Conservation (phyloP, 352 stramenopile genomes). For the Globisporangium mamillatum region DNA sequence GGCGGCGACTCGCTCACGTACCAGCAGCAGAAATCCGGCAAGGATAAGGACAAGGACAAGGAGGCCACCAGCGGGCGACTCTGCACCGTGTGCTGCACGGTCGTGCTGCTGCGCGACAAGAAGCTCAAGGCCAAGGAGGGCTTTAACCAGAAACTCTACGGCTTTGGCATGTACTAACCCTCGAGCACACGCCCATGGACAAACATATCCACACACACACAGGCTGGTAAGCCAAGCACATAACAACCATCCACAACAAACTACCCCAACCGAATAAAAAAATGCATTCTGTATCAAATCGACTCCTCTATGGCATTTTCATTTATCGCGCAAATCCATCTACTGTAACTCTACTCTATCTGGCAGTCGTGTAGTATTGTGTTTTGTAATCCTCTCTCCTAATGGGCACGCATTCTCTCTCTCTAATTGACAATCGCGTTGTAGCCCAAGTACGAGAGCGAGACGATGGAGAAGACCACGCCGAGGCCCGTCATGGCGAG, state of each 20-base stretch:
- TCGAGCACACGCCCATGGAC: neutral
- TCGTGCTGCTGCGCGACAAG: slow-evolving; percentile 74
- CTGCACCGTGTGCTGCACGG: slow-evolving; percentile 76
- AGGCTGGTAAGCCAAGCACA: neutral
- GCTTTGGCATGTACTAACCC: slow-evolving; percentile 46
- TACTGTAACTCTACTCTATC: slow-evolving; percentile 4
- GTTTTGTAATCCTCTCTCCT: neutral
- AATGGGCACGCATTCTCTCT: neutral
- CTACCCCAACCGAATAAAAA: neutral
- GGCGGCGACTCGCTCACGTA: slow-evolving; percentile 25
- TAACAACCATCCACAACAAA: neutral
- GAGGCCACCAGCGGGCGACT: slow-evolving; percentile 38
- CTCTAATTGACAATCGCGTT: slow-evolving; percentile 36
- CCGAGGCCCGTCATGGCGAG: slow-evolving; percentile 49
- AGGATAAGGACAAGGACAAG: slow-evolving; percentile 68
- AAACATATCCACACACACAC: neutral
- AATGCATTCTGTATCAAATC: neutral
- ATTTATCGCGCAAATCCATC: slow-evolving; percentile 2
- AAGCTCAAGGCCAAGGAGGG: slow-evolving; percentile 64
- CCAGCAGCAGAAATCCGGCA: slow-evolving; percentile 21
- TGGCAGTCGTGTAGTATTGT: neutral
- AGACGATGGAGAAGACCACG: slow-evolving; percentile 53
- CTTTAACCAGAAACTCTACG: slow-evolving; percentile 81
- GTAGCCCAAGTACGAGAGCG: slow-evolving; percentile 70
- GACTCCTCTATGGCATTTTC: neutral